Conservation (phyloP, 2,329 filamentous ascomycete species). For the Pleomassaria siparia region DNA sequence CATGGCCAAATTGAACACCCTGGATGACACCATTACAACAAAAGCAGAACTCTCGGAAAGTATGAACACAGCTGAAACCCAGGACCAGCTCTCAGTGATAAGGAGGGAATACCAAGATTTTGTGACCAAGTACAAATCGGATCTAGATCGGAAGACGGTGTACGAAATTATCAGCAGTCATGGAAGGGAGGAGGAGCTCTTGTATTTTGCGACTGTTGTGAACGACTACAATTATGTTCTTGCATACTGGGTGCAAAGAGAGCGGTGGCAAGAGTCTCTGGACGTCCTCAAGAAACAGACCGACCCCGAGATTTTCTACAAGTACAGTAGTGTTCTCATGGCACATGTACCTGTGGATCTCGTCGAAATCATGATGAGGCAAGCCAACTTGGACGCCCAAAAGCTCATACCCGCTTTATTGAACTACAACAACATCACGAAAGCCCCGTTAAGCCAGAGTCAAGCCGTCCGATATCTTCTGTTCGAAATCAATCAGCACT, state of each 20-base stretch:
- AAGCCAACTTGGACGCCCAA: slow-evolving; percentile 79
- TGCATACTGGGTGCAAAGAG: slow-evolving; percentile 95
- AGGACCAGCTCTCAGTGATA: slow-evolving; percentile 69
- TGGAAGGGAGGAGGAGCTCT: slow-evolving; percentile 86
- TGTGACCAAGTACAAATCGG: slow-evolving; percentile 77
- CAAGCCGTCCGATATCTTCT: slow-evolving; percentile 93
- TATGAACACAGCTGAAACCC: slow-evolving; percentile 69
- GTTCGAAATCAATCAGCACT: slow-evolving; percentile 85
- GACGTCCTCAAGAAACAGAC: slow-evolving; percentile 90
- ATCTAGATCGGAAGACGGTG: slow-evolving; percentile 86
- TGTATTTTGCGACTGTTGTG: slow-evolving; percentile 85
- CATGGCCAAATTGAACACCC: slow-evolving; percentile 93
- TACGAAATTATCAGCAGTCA: slow-evolving; percentile 97
- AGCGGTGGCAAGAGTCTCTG: slow-evolving; percentile 86
- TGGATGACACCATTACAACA: slow-evolving; percentile 92
- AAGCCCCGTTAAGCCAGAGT: slow-evolving; percentile 68
- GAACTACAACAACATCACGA: slow-evolving; percentile 83
- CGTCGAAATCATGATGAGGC: slow-evolving; percentile 94
- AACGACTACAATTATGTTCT: slow-evolving; percentile 95
- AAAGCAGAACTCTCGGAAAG: slow-evolving; percentile 78
- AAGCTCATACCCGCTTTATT: slow-evolving; percentile 90
- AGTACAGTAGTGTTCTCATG: slow-evolving; percentile 97
- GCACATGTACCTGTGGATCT: slow-evolving; percentile 79
- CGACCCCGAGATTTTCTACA: slow-evolving; percentile 90
- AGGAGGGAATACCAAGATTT: slow-evolving; percentile 87